phyloP scores from a whole-genome alignment of 2,329 filamentous ascomycete species.

The Fusarium sp. region DNA sequence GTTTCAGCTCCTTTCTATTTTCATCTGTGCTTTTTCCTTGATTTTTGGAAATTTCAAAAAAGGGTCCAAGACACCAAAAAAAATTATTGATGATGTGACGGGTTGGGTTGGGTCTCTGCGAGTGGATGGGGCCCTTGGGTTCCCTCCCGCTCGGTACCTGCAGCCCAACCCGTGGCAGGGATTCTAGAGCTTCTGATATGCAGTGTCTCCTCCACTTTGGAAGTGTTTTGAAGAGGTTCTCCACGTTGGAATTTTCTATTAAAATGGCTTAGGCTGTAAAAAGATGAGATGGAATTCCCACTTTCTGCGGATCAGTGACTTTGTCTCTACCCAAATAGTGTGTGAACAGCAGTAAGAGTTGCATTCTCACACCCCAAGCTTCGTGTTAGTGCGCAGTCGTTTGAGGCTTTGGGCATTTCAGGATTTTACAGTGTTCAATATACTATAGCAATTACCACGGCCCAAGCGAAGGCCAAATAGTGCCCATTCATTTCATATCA shows the following conservation, averaged over 20 bases:
- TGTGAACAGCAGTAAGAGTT: not conserved
- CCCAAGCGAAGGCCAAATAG: not conserved
- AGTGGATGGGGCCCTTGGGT: slow-evolving; percentile 30
- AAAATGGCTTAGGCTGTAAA: slow-evolving; percentile 12
- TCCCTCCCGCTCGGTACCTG: slow-evolving; percentile 40
- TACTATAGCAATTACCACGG: slow-evolving; percentile 15
- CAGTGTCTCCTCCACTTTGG: slow-evolving; percentile 27
- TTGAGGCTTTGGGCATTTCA: not conserved
- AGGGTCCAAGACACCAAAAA: slow-evolving; percentile 20
- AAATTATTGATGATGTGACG: slow-evolving; percentile 24
- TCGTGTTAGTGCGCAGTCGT: not conserved
- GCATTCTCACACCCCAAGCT: slow-evolving; percentile 16
- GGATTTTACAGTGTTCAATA: not conserved
- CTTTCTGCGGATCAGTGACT: slow-evolving; percentile 9
- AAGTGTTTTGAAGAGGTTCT: slow-evolving; percentile 5
- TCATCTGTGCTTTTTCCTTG: slow-evolving; percentile 12
- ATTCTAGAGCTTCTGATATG: slow-evolving; percentile 8
- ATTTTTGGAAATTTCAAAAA: slow-evolving; percentile 20
- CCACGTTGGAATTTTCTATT: slow-evolving; percentile 11
- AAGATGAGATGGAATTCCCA: slow-evolving; percentile 16
- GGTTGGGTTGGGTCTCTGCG: slow-evolving; percentile 31
- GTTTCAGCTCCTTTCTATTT: slow-evolving; percentile 8
- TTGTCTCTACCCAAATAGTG: slow-evolving; percentile 15
- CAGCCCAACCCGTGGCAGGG: slow-evolving; percentile 38
- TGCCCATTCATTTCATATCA: slow-evolving; percentile 7